Conservation (phyloP, 2,329 filamentous ascomycete genomes). For the Leptosphaerulina australis region DNA sequence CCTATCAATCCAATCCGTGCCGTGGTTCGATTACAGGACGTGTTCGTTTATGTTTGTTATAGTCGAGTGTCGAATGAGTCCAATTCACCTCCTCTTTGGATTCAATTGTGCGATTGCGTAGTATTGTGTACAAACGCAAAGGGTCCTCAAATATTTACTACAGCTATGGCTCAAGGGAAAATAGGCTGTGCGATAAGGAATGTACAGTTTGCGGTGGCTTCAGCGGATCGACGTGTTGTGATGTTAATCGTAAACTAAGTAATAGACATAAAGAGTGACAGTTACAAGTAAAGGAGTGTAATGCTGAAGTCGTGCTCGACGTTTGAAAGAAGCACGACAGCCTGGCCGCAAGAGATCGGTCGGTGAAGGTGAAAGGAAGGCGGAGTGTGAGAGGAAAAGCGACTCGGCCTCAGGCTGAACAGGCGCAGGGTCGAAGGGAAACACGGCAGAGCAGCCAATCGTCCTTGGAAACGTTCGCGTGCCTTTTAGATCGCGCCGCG, state of each 20-base stretch:
- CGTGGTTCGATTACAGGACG: constrained; percentile 7
- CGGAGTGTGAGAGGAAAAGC: constrained; percentile 25
- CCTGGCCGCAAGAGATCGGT: constrained; percentile 41
- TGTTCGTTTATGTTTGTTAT: constrained; percentile 4
- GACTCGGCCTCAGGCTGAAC: constrained; percentile 14
- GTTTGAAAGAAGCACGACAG: constrained; percentile 50
- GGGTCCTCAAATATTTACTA: constrained; percentile 31
- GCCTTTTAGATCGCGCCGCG: constrained; percentile 20
- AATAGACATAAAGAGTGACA: constrained; percentile 45
- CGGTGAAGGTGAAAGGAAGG: constrained; percentile 27
- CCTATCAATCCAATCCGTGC: background rate
- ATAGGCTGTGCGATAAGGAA: constrained; percentile 36
- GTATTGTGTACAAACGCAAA: constrained; percentile 24
- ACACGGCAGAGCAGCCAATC: constrained; percentile 26
- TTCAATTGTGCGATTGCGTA: constrained; percentile 32
- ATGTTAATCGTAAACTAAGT: constrained; percentile 35
- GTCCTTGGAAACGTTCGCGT: constrained; percentile 32
- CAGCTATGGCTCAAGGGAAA: constrained; percentile 32
- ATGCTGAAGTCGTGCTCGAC: constrained; percentile 44
- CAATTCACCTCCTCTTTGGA: constrained; percentile 20
- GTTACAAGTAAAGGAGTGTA: constrained; percentile 41
- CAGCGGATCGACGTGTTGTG: constrained; percentile 30
- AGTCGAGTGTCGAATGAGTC: constrained; percentile 11
- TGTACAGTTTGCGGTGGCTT: constrained; percentile 29
- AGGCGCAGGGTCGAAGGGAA: constrained; percentile 23